Conservation (phyloP, 1,284 basidiomycete species). For the Ganoderma boninense region DNA sequence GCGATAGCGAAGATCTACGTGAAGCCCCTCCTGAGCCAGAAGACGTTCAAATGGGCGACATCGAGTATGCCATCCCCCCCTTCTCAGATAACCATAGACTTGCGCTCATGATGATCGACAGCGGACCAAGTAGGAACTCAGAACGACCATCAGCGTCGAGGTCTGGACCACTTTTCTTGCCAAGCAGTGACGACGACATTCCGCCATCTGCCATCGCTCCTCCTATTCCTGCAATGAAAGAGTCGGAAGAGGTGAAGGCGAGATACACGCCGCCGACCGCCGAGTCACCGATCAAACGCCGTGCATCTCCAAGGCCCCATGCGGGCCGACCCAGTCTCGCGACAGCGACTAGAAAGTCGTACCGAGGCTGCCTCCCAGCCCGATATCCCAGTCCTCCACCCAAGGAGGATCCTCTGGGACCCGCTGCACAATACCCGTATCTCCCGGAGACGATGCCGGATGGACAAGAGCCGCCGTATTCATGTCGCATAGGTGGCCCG, state of each 20-base stretch:
- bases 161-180: slow-evolving; percentile 16
- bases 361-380: slow-evolving; percentile 33
- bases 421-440: slow-evolving; percentile 60
- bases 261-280: not conserved
- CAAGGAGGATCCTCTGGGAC: slow-evolving; percentile 54
- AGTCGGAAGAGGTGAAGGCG: slow-evolving; percentile 11
- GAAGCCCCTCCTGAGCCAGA: not conserved
- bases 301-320: not conserved
- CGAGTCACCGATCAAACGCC: slow-evolving; percentile 4
- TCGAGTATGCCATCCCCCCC: not conserved
- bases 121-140: not conserved
- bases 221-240: not conserved
- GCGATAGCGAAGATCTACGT: not conserved
- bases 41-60: not conserved
- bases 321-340: not conserved
- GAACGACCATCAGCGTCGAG: not conserved
- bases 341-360: slow-evolving; percentile 9
- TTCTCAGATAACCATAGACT: not conserved
- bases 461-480: slow-evolving; percentile 49
- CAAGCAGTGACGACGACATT: slow-evolving; percentile 15
- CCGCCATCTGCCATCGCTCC: slow-evolving; percentile 7
- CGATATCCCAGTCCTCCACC: slow-evolving; percentile 54
- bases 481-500: slow-evolving; percentile 70
- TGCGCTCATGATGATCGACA: not conserved
- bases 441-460: slow-evolving; percentile 56